A percentile compares a stretch with the other conserved stretches of the same genome.
These are phyloP conservation scores for Metarhizium rileyi DNA, from an alignment of 2,329 filamentous ascomycete genomes.

Conservation along the genomic window DNA sequence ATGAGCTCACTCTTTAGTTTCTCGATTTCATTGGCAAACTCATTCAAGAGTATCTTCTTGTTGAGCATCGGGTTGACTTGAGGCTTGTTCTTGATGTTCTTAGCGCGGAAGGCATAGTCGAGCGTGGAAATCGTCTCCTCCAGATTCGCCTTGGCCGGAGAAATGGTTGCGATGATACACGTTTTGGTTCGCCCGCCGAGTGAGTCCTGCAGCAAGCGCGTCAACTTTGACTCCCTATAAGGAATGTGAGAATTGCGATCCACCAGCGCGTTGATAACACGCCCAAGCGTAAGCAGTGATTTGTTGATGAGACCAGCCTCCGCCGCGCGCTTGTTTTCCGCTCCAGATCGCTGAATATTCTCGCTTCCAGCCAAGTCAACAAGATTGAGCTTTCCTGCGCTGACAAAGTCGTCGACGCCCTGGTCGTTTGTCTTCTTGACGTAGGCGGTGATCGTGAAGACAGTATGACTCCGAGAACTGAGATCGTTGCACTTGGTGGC, in stretches of 20 bases:
- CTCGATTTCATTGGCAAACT: constrained; percentile 89
- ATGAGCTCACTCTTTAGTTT: constrained; percentile 91
- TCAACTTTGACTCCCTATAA: constrained; percentile 88
- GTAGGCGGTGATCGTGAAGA: constrained; percentile 92
- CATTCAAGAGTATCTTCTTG: constrained; percentile 83
- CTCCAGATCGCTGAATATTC: constrained; percentile 93
- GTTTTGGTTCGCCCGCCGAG: constrained; percentile 93
- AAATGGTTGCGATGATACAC: constrained; percentile 95
- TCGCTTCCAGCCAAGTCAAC: constrained; percentile 96
- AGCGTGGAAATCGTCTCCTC: constrained; percentile 98
- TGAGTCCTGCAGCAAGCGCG: constrained; percentile 88
- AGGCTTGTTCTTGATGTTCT: constrained; percentile 97
- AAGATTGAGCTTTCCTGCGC: constrained; percentile 87
- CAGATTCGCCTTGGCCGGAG: constrained; percentile 86
- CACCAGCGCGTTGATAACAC: constrained; percentile 95
- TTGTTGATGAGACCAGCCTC: constrained; percentile 98
- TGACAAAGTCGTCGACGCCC: constrained; percentile 82
- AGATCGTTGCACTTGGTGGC: constrained; percentile 99
- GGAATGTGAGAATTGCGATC: constrained; percentile 87
- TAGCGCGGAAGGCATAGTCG: constrained; percentile 94
- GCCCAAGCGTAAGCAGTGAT: constrained; percentile 84
- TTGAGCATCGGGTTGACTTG: constrained; percentile 87
- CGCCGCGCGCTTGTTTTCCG: constrained; percentile 93
- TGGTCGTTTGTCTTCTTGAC: constrained; percentile 72
- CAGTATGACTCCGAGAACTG: constrained; percentile 91